Evolutionary conservation across 2,329 filamentous ascomycete species (phyloP).

Genomic region (Microcyclospora pomicola): DNA sequence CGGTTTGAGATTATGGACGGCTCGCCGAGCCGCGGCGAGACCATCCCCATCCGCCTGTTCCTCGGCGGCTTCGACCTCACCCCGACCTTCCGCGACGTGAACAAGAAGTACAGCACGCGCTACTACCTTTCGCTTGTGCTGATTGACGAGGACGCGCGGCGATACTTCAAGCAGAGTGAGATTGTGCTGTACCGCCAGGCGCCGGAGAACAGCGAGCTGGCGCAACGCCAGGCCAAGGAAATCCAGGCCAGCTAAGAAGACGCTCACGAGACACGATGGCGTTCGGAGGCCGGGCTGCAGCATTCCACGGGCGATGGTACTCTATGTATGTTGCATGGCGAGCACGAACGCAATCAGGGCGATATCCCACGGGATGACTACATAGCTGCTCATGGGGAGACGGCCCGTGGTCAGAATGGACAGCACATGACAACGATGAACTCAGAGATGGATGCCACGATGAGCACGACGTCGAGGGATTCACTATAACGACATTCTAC

Average conservation of each 20-base stretch:
- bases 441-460: no score
- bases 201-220: conserved; percentile 35
- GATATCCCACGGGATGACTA: no score
- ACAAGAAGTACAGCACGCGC: conserved; percentile 98
- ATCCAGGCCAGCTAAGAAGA: conserved; percentile 22
- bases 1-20: conserved; percentile 99
- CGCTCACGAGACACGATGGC: no score
- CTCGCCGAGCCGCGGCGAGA: conserved; percentile 86
- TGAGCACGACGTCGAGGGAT: no score
- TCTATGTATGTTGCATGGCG: no score
- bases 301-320: no score
- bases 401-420: no score
- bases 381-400: no score
- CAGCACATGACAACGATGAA: no score
- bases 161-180: conserved; percentile 98
- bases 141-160: conserved; percentile 59
- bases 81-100: conserved; percentile 96
- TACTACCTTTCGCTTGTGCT: conserved; percentile 88
- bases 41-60: conserved; percentile 93
- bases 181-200: conserved; percentile 87
- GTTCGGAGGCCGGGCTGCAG: no score
- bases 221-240: conserved; percentile 34
- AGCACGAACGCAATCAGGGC: no score
- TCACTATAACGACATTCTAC: no score
- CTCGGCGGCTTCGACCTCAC: conserved; percentile 94